These are phyloP conservation scores for Tolypocladium tropicale DNA, from an alignment of 2,329 filamentous ascomycete species.

Conservation along the genomic window DNA sequence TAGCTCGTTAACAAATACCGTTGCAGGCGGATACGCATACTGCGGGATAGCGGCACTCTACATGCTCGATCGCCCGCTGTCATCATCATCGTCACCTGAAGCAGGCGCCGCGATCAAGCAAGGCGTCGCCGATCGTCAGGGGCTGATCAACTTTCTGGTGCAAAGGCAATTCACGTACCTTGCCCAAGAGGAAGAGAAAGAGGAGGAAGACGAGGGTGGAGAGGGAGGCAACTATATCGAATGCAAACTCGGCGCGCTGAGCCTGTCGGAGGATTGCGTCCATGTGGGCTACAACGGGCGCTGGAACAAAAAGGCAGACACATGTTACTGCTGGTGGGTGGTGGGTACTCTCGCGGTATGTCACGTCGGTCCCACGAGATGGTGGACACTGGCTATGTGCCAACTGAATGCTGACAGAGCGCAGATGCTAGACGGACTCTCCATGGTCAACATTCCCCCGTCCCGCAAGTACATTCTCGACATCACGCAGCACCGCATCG, in stretches of 20 bases:
- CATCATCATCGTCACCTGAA: slow-evolving; percentile 14
- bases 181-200: slow-evolving; percentile 33
- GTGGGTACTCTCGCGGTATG: slow-evolving; percentile 47
- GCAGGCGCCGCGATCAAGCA: slow-evolving; percentile 19
- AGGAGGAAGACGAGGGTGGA: slow-evolving; percentile 32
- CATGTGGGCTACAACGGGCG: slow-evolving; percentile 80
- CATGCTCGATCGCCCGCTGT: slow-evolving; percentile 56
- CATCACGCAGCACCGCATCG: slow-evolving; percentile 78
- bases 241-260: slow-evolving; percentile 22
- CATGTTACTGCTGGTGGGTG: slow-evolving; percentile 95
- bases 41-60: slow-evolving; percentile 72
- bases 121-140: slow-evolving; percentile 21
- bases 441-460: slow-evolving; percentile 47
- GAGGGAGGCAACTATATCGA: slow-evolving; percentile 29
- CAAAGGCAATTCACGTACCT: slow-evolving; percentile 54
- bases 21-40: slow-evolving; percentile 78
- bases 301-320: slow-evolving; percentile 84
- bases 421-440: slow-evolving; percentile 46
- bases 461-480: slow-evolving; percentile 72
- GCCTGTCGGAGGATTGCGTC: slow-evolving; percentile 19
- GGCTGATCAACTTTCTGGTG: slow-evolving; percentile 45
- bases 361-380: slow-evolving; percentile 25
- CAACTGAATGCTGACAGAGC: background rate
- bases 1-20: background rate
- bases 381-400: background rate